Conservation (phyloP, 371 early-diverging fungal genomes). For the Mortierella sp. region DNA sequence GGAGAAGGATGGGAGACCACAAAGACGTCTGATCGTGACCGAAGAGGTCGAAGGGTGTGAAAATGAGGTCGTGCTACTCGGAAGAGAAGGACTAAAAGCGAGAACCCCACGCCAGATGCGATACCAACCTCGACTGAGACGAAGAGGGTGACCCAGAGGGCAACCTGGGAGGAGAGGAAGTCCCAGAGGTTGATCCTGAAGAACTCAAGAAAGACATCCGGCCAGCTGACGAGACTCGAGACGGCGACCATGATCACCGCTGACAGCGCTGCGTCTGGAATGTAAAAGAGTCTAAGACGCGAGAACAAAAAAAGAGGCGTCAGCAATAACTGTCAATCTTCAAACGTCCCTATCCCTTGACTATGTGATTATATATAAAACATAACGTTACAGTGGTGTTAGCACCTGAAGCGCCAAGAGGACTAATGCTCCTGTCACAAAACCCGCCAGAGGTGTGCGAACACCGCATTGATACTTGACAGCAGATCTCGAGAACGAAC, state of each 20-base stretch:
- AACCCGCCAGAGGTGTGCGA: conserved; percentile 83
- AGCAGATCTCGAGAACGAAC: conserved; percentile 90
- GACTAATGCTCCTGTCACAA: conserved; percentile 81
- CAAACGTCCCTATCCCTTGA: too few species aligned
- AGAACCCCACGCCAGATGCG: conserved; percentile 70
- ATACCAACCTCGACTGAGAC: conserved; percentile 78
- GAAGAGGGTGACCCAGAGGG: conserved; percentile 75
- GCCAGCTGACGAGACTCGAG: conserved; percentile 41
- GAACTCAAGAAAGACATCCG: conserved; percentile 20
- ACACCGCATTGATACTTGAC: conserved; percentile 86
- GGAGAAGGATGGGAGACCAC: conserved; percentile 14
- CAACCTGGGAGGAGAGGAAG: conserved; percentile 59
- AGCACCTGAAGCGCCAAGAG: conserved; percentile 82
- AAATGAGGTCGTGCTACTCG: conserved; percentile 78
- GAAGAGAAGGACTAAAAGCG: conserved; percentile 72
- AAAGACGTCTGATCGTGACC: conserved; percentile 29
- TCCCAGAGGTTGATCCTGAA: conserved; percentile 65
- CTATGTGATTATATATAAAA: not conserved
- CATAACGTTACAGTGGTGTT: conserved; percentile 61
- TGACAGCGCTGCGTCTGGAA: conserved; percentile 81
- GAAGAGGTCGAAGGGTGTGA: conserved; percentile 55
- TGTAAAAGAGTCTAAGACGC: conserved; percentile 72
- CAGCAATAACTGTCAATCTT: too few species aligned
- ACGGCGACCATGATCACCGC: conserved; percentile 86
- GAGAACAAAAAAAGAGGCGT: not conserved